Percentiles rank a stretch among this genome's conserved stretches.
Evolutionary conservation across 1,139 yeast species (phyloP).

Genomic region (Saccharomyces hybrid): DNA sequence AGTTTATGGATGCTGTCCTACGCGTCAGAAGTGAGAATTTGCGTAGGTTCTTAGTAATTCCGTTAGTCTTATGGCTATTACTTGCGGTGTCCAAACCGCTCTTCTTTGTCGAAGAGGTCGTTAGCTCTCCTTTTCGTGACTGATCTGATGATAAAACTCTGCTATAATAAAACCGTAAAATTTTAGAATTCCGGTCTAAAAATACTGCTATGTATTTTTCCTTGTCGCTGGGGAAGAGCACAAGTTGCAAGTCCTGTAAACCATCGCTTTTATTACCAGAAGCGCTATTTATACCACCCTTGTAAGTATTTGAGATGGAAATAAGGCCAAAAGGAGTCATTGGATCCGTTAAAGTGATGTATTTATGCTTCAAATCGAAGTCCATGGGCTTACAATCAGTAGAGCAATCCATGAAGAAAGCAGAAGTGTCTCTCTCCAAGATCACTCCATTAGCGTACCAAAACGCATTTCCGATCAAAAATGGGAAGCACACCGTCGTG

Average conservation of each 20-base stretch:
- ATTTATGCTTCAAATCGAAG: slow-evolving; percentile 17
- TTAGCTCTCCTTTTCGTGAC: slow-evolving; percentile 4
- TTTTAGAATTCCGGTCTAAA: slow-evolving; percentile 13
- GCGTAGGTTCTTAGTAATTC: neutral
- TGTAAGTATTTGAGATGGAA: neutral
- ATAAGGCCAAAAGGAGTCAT: slow-evolving; percentile 28
- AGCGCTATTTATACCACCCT: neutral
- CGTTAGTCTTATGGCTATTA: neutral
- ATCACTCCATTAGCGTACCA: slow-evolving; percentile 29
- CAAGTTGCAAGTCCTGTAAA: slow-evolving; percentile 12
- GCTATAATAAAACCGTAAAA: slow-evolving; percentile 26
- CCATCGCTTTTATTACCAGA: neutral
- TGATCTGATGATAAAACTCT: slow-evolving; percentile 11
- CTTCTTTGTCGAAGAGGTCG: neutral
- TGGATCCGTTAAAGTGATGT: slow-evolving; percentile 30
- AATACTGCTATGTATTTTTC: slow-evolving; percentile 22
- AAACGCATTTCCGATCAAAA: slow-evolving; percentile 24
- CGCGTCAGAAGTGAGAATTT: neutral
- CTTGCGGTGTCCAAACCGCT: neutral
- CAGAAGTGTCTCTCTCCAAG: slow-evolving; percentile 17
- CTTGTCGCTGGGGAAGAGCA: slow-evolving; percentile 20
- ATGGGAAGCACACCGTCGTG: slow-evolving; percentile 25
- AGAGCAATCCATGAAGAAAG: neutral
- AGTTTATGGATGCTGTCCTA: neutral
- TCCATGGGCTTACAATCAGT: slow-evolving; percentile 5